phyloP scores from a whole-genome alignment of 2,329 filamentous ascomycete species.

The Rhinocladiella similis region DNA sequence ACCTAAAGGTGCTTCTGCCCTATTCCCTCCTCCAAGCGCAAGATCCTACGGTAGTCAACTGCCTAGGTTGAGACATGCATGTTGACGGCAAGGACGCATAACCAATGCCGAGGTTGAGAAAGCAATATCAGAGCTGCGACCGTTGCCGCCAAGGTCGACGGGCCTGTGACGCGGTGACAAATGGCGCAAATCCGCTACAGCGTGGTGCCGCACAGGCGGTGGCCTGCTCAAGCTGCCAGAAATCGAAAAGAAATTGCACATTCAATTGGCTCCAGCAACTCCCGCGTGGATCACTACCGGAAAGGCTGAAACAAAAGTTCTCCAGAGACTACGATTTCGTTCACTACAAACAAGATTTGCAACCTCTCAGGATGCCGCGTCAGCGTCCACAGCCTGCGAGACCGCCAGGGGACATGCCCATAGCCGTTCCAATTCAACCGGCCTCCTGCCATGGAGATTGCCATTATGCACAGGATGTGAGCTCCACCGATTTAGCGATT shows the following conservation, averaged over 20 bases:
- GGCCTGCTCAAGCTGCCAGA: constrained; percentile 10
- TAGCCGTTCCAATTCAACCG: neutral
- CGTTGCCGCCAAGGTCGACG: constrained; percentile 10
- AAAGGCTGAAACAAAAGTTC: constrained; percentile 14
- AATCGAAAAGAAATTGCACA: constrained; percentile 43
- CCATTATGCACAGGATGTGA: constrained; percentile 1
- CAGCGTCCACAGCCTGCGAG: constrained; percentile 4
- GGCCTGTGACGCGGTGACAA: constrained; percentile 10
- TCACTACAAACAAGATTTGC: neutral
- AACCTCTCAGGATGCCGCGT: neutral
- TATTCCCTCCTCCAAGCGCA: constrained; percentile 4
- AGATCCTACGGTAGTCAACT: neutral
- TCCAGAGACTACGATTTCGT: constrained; percentile 6
- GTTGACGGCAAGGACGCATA: constrained; percentile 3
- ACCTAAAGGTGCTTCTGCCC: constrained; percentile 2
- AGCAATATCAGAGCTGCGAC: constrained; percentile 14
- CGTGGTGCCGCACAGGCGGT: constrained; percentile 1
- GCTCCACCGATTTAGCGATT: constrained; percentile 5
- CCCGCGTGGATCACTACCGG: constrained; percentile 11
- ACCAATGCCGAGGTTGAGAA: constrained; percentile 4
- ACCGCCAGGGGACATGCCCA: constrained; percentile 3
- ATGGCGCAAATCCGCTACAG: constrained; percentile 11
- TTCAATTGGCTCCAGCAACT: constrained; percentile 42
- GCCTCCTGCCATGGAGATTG: constrained; percentile 1
- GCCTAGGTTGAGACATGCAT: constrained; percentile 5